Base-by-base conservation (phyloP, 2,329 filamentous ascomycete genomes). In the Neoarthrinium moseri region DNA sequence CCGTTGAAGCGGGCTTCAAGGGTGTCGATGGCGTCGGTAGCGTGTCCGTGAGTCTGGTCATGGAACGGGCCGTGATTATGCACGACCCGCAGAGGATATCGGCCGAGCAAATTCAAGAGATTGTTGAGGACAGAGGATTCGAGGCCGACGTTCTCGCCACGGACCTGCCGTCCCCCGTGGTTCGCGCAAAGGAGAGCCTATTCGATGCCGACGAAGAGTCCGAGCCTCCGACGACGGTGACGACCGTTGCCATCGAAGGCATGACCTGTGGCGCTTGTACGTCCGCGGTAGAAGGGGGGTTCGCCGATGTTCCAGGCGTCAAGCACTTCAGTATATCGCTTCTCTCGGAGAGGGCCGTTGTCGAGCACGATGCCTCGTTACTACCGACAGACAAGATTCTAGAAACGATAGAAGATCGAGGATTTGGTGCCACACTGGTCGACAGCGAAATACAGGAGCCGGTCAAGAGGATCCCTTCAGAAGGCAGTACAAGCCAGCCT, bases 221-320 rank as follows among this genome's bases (percentile, higher is more conserved):
- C 46, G 58, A 66, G 7, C 57, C 68, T 11, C 50, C 60, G 6
- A 67, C 74, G 13, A 77, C 80, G n/a, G 81, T 82, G 6, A 95
- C 89, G 1, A 94, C 86, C 0, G 70, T 95, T 29, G 83, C 86
- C 5, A 78, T 95, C 11, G 84, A 89, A 64, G 90, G 90, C 53
- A 95, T 95, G 91, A 95, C 90, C 13, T 95, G 89, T 61, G 89
- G 89, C 51, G 89, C 90, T 29, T 96, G 90, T 65, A 94, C 90
- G 6, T 91, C 89, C 5, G 88, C 90, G 1, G 80, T 95, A 6
- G 89, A 95, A 62, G 80, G 86, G 27, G 89, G 84, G 1, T 89
- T 95, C 69, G 85, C 86, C 51, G 80, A 86, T 58, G 78, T 90
- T 2, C 66, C 81, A 2, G 90, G 89, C 10, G 77, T 95, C 43